Conservation (phyloP, 805 yeast genomes). For the Tetrapisispora fleetii region DNA sequence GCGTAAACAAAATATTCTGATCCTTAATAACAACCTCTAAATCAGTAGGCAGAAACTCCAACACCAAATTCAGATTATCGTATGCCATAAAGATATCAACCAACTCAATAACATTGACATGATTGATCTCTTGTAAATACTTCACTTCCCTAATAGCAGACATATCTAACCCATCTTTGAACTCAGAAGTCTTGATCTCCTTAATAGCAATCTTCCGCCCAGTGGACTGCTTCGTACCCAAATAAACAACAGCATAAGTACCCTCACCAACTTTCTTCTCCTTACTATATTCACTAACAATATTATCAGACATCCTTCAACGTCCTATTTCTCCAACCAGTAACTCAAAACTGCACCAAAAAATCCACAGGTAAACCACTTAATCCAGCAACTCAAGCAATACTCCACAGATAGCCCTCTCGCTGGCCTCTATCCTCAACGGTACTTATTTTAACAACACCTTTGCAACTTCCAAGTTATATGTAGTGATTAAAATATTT, state of each 20-base stretch:
- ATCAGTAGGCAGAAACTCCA: conserved; percentile 89
- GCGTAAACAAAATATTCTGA: conserved; percentile 59
- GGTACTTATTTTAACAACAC: too few relatives aligned
- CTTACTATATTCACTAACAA: conserved; percentile 3
- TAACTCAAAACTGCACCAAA: neutral
- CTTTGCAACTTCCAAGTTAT: too few relatives aligned
- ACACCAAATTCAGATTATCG: conserved; percentile 65
- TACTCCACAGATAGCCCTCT: too few relatives aligned
- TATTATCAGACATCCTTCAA: neutral
- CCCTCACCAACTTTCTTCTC: conserved; percentile 97
- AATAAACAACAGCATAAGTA: conserved; percentile 92
- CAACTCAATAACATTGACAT: conserved; percentile 74
- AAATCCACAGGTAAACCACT: too few relatives aligned
- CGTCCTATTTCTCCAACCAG: neutral
- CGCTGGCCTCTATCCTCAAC: too few relatives aligned
- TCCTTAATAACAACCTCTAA: conserved; percentile 84
- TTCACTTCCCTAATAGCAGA: conserved; percentile 92
- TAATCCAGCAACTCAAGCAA: too few relatives aligned
- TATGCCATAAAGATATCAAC: conserved; percentile 74
- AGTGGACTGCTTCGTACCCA: conserved; percentile 48
- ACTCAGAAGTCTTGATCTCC: conserved; percentile 88
- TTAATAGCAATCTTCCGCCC: conserved; percentile 74
- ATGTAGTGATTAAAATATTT: too few relatives aligned
- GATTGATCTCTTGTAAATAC: conserved; percentile 71
- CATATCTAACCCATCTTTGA: conserved; percentile 96